Evolutionary conservation across 345 rosid genomes (phyloP).

Genomic region (Camelina laxa): DNA sequence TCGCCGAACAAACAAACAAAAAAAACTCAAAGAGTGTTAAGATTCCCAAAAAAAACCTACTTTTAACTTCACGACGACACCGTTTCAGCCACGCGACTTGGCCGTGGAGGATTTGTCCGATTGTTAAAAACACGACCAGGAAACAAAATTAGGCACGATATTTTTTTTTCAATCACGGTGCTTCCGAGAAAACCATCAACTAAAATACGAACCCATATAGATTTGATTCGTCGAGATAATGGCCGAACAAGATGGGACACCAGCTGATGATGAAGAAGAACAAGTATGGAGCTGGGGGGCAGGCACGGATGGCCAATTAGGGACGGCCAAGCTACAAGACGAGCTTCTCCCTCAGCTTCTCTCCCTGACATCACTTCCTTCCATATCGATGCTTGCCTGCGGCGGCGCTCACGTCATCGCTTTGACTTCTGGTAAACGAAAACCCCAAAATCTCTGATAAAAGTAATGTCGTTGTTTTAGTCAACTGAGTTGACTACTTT

Average conservation of each 20-base stretch:
- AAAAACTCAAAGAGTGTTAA: background rate
- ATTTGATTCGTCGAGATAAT: background rate
- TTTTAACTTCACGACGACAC: background rate
- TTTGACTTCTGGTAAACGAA: slow-evolving; percentile 55
- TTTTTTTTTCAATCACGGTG: background rate
- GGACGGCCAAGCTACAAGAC: slow-evolving; percentile 70
- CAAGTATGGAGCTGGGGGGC: slow-evolving; percentile 97
- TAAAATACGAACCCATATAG: background rate
- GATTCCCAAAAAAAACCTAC: background rate
- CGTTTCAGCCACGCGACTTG: background rate
- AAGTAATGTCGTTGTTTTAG: background rate
- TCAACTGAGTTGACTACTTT: background rate
- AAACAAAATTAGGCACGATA: background rate
- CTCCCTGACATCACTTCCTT: slow-evolving; percentile 50
- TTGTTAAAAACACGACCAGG: background rate
- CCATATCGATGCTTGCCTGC: slow-evolving; percentile 74
- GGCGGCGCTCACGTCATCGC: slow-evolving; percentile 96
- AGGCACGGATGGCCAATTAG: slow-evolving; percentile 91
- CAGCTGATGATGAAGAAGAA: slow-evolving; percentile 8
- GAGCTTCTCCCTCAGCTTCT: slow-evolving; percentile 81
- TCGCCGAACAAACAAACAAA: background rate
- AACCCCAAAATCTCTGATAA: background rate
- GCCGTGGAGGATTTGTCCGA: background rate
- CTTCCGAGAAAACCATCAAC: background rate
- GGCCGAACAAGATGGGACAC: background rate